Conservation (phyloP, 106 monocot species). For the Triglochin maritima region DNA sequence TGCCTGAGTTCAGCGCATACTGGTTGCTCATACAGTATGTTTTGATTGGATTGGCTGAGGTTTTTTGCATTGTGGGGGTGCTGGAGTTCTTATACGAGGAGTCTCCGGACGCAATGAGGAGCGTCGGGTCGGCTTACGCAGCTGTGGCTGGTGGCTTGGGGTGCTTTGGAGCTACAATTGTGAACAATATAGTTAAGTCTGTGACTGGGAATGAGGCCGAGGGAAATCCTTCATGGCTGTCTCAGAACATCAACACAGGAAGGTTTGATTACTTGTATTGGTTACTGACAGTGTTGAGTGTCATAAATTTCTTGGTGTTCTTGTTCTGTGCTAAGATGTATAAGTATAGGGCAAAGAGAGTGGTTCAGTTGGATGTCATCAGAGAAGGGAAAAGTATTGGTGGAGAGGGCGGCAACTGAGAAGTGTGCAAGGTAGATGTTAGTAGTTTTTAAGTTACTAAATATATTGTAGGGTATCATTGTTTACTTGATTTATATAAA, state of each 20-base stretch:
- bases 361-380: constrained; percentile 2
- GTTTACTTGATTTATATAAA: no score
- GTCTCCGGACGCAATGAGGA: constrained; percentile 95
- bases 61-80: constrained; percentile 75
- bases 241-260: constrained; percentile 83
- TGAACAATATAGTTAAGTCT: constrained; percentile 70
- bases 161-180: constrained; percentile 57
- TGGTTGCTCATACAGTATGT: constrained; percentile 92
- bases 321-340: constrained; percentile 55
- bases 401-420: neutral
- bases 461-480: no score
- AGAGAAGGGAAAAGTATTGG: neutral
- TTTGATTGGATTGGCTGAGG: constrained; percentile 81
- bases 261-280: constrained; percentile 81
- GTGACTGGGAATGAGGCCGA: constrained; percentile 48
- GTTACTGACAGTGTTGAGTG: constrained; percentile 55
- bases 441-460: no score
- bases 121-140: constrained; percentile 76
- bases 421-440: no score
- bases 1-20: constrained; percentile 70
- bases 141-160: constrained; percentile 88
- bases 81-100: constrained; percentile 89
- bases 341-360: constrained; percentile 40
- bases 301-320: constrained; percentile 59
- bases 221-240: constrained; percentile 60